phyloP scores from a whole-genome alignment of 139 green algal genomes.

The Volvox africanus region DNA sequence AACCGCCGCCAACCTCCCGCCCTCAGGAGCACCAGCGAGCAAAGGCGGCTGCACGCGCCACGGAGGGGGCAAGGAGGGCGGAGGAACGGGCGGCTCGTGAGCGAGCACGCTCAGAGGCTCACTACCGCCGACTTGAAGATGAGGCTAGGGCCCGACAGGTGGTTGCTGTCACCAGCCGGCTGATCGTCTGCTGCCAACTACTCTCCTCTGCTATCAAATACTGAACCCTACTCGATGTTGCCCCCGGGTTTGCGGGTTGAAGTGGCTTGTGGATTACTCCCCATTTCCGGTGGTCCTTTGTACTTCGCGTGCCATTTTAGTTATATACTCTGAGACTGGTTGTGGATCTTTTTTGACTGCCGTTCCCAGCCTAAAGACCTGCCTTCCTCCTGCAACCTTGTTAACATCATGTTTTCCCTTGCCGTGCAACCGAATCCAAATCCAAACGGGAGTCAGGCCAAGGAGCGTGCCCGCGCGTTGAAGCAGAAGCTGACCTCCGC shows the following conservation, averaged over 20 bases:
- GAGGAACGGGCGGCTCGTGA: conserved; percentile 6
- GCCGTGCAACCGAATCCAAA: no score
- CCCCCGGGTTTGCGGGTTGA: background rate
- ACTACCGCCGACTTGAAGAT: conserved; percentile 3
- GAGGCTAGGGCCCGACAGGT: background rate
- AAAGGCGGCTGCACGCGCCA: background rate
- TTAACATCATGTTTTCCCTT: background rate
- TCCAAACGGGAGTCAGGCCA: background rate
- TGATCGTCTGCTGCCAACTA: no score
- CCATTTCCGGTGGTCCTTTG: no score
- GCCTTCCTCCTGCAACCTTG: background rate
- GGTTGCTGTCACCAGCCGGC: no score
- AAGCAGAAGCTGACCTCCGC: conserved; percentile 16
- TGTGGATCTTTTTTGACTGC: no score
- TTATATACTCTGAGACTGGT: no score
- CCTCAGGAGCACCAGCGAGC: conserved; percentile 34
- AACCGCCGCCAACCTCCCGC: background rate
- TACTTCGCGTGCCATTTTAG: no score
- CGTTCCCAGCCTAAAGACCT: background rate
- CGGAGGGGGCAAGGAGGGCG: conserved; percentile 10
- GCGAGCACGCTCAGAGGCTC: background rate
- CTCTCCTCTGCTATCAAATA: no score
- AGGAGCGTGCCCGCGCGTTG: background rate
- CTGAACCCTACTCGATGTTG: no score
- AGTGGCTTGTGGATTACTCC: no score